These are phyloP conservation scores for Micractinium sp. DNA, from an alignment of 139 green algal genomes.

Conservation along the genomic window DNA sequence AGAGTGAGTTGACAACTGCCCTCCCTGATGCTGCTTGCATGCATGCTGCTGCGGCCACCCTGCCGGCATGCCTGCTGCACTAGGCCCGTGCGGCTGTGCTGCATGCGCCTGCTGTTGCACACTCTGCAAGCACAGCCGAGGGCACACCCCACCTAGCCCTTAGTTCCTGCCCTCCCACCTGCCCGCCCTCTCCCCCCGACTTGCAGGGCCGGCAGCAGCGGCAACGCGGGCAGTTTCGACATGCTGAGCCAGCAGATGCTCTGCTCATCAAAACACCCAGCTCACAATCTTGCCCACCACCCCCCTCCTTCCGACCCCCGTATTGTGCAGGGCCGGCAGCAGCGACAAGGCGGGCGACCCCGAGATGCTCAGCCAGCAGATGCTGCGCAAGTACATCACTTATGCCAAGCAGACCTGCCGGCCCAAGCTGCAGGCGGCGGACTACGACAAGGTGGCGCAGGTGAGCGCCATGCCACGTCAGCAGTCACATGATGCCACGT, in stretches of 20 bases:
- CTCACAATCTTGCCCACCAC: neutral
- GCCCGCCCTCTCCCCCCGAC: too few species aligned
- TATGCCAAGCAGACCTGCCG: constrained; percentile 90
- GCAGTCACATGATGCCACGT: too few species aligned
- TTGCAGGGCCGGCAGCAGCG: too few species aligned
- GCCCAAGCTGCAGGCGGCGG: constrained; percentile 70
- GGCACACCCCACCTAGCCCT: too few species aligned
- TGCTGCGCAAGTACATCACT: constrained; percentile 98
- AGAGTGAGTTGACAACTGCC: neutral
- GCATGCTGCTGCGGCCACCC: neutral
- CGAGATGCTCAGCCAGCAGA: constrained; percentile 83
- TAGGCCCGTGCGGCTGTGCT: too few species aligned
- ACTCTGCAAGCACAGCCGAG: too few species aligned
- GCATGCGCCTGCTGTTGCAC: too few species aligned
- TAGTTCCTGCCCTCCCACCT: too few species aligned
- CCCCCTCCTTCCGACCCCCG: too few species aligned
- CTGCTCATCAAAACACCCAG: neutral
- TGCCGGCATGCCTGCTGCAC: neutral
- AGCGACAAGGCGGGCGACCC: constrained; percentile 46
- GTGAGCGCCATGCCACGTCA: constrained; percentile 34
- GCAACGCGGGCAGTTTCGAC: too few species aligned
- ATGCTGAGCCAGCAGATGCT: neutral
- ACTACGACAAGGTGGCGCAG: constrained; percentile 83
- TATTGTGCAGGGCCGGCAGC: constrained; percentile 1
- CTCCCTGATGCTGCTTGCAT: neutral